Conservation (phyloP, 2,329 filamentous ascomycete genomes). For the Trichoderma semiorbis region DNA sequence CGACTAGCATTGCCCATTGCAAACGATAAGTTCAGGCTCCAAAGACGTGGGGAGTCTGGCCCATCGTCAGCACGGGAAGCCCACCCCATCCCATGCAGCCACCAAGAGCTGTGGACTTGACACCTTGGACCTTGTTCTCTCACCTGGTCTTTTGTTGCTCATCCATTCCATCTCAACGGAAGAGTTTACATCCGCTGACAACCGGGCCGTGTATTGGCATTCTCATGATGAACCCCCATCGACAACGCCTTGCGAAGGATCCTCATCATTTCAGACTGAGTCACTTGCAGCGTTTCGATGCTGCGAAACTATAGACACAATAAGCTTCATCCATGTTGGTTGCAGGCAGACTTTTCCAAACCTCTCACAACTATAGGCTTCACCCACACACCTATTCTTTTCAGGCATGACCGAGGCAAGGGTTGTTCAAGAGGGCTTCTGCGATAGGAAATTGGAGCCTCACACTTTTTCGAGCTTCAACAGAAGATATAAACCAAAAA, state of each 20-base stretch:
- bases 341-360: background rate
- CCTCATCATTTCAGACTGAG: background rate
- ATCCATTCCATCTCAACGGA: background rate
- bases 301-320: background rate
- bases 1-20: background rate
- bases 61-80: constrained; percentile 4
- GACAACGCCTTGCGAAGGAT: constrained; percentile 13
- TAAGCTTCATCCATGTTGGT: constrained; percentile 14
- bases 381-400: background rate
- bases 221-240: background rate
- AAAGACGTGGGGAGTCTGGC: background rate
- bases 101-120: background rate
- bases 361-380: background rate
- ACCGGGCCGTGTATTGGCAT: background rate
- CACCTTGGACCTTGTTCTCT: background rate
- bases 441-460: background rate
- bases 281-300: background rate
- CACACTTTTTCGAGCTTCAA: background rate
- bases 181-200: constrained; percentile 4
- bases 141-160: background rate
- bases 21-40: background rate
- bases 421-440: background rate
- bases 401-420: background rate
- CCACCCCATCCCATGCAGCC: constrained; percentile 1
- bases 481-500: constrained; percentile 6